These are phyloP conservation scores for Candida awuae DNA, from an alignment of 805 yeast species.

Conservation along the genomic window DNA sequence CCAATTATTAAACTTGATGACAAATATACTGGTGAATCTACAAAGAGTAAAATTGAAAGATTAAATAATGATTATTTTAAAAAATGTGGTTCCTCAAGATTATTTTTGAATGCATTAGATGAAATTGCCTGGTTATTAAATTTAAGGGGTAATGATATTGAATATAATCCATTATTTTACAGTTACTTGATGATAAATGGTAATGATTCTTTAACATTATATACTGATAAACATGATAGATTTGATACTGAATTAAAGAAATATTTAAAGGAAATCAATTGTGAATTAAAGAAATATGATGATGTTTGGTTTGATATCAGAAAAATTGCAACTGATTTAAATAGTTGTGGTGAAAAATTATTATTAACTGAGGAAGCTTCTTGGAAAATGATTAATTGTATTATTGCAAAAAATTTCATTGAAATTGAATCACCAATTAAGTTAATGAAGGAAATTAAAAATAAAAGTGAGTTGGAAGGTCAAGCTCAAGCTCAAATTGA, in stretches of 20 bases:
- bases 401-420: slow-evolving; percentile 31
- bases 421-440: slow-evolving; percentile 51
- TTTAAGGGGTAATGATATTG: slow-evolving; percentile 53
- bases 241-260: slow-evolving; percentile 29
- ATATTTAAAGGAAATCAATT: slow-evolving; percentile 37
- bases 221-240: slow-evolving; percentile 34
- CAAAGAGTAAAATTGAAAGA: slow-evolving; percentile 47
- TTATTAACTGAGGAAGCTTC: slow-evolving; percentile 51
- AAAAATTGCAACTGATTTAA: slow-evolving; percentile 26
- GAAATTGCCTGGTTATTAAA: slow-evolving; percentile 90
- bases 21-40: slow-evolving; percentile 58
- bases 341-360: slow-evolving; percentile 25
- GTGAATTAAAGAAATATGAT: slow-evolving; percentile 37
- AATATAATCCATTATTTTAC: slow-evolving; percentile 47
- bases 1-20: slow-evolving; percentile 43
- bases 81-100: slow-evolving; percentile 21
- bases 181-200: slow-evolving; percentile 41
- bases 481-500: slow-evolving; percentile 46
- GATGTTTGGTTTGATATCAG: slow-evolving; percentile 38
- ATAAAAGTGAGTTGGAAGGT: slow-evolving; percentile 40
- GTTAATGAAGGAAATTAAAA: slow-evolving; percentile 46
- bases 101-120: slow-evolving; percentile 51
- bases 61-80: slow-evolving; percentile 32
- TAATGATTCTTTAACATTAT: slow-evolving; percentile 30
- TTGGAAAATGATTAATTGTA: slow-evolving; percentile 59